Conservation (phyloP, 495 filamentous ascomycete genomes). For the Talaromyces thailandensis region DNA sequence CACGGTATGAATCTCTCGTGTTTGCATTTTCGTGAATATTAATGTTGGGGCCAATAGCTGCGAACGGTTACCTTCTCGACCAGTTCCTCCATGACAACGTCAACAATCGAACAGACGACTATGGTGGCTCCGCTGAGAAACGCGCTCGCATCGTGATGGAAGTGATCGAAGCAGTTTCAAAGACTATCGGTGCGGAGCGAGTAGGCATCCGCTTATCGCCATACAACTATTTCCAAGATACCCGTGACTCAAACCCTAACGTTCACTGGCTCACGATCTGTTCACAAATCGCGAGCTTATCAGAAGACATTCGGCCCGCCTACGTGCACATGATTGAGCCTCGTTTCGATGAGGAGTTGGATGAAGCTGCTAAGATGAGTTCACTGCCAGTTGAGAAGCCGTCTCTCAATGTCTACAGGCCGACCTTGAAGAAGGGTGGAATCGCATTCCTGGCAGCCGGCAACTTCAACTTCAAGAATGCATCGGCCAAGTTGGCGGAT, state of each 20-base stretch:
- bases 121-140: constrained; percentile 64
- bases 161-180: constrained; percentile 49
- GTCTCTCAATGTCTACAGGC: constrained; percentile 21
- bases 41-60: neutral
- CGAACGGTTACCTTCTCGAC: constrained; percentile 60
- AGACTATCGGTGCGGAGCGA: constrained; percentile 53
- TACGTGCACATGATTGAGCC: constrained; percentile 37
- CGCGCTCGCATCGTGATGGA: constrained; percentile 59
- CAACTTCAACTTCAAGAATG: constrained; percentile 21
- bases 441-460: constrained; percentile 23
- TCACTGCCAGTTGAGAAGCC: constrained; percentile 13
- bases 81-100: constrained; percentile 58
- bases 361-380: constrained; percentile 35
- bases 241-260: constrained; percentile 29
- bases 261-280: constrained; percentile 18
- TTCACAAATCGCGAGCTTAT: constrained; percentile 19
- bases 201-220: constrained; percentile 58
- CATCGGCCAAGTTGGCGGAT: constrained; percentile 12
- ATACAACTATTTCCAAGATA: constrained; percentile 56
- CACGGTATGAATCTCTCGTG: constrained; percentile 48
- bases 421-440: constrained; percentile 20
- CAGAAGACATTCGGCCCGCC: constrained; percentile 13
- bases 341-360: constrained; percentile 36
- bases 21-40: neutral
- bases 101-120: constrained; percentile 58